Percentiles rank a stretch among this genome's conserved stretches.
Evolutionary conservation across 225 moss, liverwort and hornwort genomes (phyloP).

Genomic region (Ulota crispa): DNA sequence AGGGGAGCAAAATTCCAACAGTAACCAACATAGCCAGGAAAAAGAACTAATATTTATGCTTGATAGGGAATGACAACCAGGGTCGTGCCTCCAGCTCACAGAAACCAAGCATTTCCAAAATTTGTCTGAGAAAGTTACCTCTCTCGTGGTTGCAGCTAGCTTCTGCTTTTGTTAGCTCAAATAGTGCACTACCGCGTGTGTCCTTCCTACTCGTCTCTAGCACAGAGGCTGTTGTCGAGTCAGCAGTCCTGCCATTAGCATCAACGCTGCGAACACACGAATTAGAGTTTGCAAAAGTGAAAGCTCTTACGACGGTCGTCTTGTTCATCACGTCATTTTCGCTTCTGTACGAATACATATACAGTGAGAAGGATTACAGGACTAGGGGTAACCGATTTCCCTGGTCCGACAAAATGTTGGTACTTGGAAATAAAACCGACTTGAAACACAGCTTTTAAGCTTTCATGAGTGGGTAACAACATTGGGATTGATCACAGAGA

Average conservation of each 20-base stretch:
- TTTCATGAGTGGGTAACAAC: background rate
- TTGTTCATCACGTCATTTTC: background rate
- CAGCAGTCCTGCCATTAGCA: slow-evolving; percentile 26
- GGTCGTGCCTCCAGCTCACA: background rate
- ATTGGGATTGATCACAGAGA: background rate
- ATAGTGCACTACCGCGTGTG: background rate
- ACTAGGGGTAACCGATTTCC: background rate
- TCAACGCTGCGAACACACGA: background rate
- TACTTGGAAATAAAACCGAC: background rate
- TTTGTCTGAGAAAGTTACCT: slow-evolving; percentile 15
- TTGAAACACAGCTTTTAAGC: background rate
- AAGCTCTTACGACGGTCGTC: background rate
- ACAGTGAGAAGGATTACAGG: background rate
- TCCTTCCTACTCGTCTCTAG: slow-evolving; percentile 9
- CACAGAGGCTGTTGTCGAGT: slow-evolving; percentile 5
- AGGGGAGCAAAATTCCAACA: slow-evolving; percentile 6
- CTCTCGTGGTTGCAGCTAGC: slow-evolving; percentile 10
- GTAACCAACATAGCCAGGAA: background rate
- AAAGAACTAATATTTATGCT: background rate
- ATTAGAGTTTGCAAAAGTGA: background rate
- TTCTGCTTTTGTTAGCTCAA: slow-evolving; percentile 11
- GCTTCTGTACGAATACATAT: background rate
- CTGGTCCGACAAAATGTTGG: background rate
- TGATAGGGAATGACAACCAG: background rate
- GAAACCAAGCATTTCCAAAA: slow-evolving; percentile 1